Evolutionary conservation across 179 eudicot genomes (phyloP), one percentile per base, ranked within the genome.

Genomic region (Camellia oleifera): DNA sequence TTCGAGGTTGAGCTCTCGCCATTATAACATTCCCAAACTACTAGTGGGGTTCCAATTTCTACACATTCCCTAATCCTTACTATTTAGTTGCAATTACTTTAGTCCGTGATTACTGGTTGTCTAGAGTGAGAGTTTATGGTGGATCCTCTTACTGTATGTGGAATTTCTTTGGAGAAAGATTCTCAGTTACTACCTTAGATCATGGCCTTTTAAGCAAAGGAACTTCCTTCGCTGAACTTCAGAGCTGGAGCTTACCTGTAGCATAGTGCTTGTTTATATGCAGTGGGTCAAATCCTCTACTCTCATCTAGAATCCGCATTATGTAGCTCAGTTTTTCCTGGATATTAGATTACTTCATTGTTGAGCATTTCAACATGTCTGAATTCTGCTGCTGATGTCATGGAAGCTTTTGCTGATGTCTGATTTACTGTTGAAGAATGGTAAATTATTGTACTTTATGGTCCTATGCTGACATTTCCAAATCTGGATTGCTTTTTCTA

Each of bases 381-480:
- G 88, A 88, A 77, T 75, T 77, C 57, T 69, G 52, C 65, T 70
- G 76, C 70, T 82, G 82, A 79, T 88, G 79, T 82, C 77, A 77
- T 86, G 81, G 84, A 81, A 82, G 83, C 79, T 86, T 82, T 81
- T 79, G 81, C 75, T 85, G 88, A 82, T 86, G 80, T 85, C 88
- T 86, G 84, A 79, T 89, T 81, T 84, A 79, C 79, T 79, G 86
- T 81, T 77, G 79, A 62, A 58, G 87, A 84, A 82, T 76, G 88
- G 88, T 86, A 75, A 87, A 79, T 85, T 82, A 60, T 85, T 81
- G 83, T 77, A 77, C 69, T 83, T 82, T 85, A 77, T 86, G 84
- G 80, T 86, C 76, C 45, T 82, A 53, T 90, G 89, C 93, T 95
- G 98, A 93, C 84, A 73, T 83, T 76, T 82, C 85, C 86, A 85